Percentiles rank a stretch among this genome's conserved stretches.
Conservation (phyloP, 2,329 filamentous ascomycete genomes). For the Boeremia lycopersici region DNA sequence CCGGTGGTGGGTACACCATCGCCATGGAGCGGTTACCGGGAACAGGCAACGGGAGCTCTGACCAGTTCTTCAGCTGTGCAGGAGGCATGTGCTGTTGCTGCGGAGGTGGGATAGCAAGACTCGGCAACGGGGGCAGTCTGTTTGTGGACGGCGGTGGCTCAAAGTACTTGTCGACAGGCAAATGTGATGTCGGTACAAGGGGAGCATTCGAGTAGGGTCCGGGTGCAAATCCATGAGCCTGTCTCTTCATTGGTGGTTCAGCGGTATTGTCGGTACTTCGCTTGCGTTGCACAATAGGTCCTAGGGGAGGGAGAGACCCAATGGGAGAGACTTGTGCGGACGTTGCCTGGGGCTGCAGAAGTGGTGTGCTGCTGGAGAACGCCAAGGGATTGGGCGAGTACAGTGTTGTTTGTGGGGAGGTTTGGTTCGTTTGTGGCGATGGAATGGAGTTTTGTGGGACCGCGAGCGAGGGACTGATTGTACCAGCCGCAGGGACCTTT, state of each 20-base stretch:
- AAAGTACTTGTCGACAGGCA: constrained; percentile 41
- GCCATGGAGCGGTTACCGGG: constrained; percentile 75
- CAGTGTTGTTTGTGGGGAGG: constrained; percentile 56
- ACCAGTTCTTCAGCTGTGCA: constrained; percentile 48
- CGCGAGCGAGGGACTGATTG: constrained; percentile 46
- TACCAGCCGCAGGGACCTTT: constrained; percentile 50
- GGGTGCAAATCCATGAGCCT: constrained; percentile 45
- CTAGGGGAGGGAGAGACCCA: constrained; percentile 50
- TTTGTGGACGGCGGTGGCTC: constrained; percentile 47
- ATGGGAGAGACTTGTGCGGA: constrained; percentile 54
- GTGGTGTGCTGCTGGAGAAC: constrained; percentile 49
- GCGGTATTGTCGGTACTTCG: constrained; percentile 61
- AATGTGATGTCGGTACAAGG: constrained; percentile 43
- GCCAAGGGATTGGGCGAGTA: constrained; percentile 52
- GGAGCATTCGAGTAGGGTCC: constrained; percentile 46
- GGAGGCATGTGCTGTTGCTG: constrained; percentile 34
- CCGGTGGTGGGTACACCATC: constrained; percentile 70
- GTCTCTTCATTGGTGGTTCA: constrained; percentile 64
- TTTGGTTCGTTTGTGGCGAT: constrained; percentile 58
- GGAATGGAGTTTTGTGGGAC: constrained; percentile 53
- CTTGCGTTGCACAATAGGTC: constrained; percentile 56
- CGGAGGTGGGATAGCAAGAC: constrained; percentile 68
- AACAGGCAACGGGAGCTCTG: constrained; percentile 51
- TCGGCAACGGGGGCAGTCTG: constrained; percentile 71
- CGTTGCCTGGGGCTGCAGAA: constrained; percentile 48